Evolutionary conservation across 768 basidiomycete species (phyloP).

Genomic region (Termitomyces sp.): DNA sequence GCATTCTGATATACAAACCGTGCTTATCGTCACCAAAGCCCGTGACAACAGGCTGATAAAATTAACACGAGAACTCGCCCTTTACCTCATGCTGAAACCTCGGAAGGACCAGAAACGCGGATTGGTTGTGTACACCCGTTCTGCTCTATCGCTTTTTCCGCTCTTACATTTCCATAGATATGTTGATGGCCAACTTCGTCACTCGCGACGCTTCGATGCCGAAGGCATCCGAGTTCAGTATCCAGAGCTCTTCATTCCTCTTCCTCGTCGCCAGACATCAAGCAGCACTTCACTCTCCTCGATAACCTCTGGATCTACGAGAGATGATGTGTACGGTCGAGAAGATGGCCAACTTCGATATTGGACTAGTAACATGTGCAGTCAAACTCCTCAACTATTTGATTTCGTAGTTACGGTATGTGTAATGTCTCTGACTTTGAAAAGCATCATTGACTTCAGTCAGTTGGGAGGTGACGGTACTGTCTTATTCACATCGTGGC

Average conservation of each 20-base stretch:
- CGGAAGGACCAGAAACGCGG: slow-evolving; percentile 62
- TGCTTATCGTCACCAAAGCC: slow-evolving; percentile 96
- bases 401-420: slow-evolving; percentile 96
- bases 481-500: slow-evolving; percentile 97
- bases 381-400: slow-evolving; percentile 83
- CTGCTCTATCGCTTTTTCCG: slow-evolving; percentile 3
- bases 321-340: slow-evolving; percentile 32
- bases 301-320: slow-evolving; percentile 38
- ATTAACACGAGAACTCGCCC: slow-evolving; percentile 87
- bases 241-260: slow-evolving; percentile 82
- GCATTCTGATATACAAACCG: slow-evolving; percentile 83
- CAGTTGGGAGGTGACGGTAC: slow-evolving; percentile 98
- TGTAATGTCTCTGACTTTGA: slow-evolving; percentile 3
- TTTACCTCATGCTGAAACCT: slow-evolving; percentile 93
- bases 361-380: slow-evolving; percentile 98
- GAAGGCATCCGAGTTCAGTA: slow-evolving; percentile 80
- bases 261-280: slow-evolving; percentile 70
- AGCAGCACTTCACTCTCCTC: slow-evolving; percentile 60
- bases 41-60: slow-evolving; percentile 95
- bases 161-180: slow-evolving; percentile 47
- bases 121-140: slow-evolving; percentile 65
- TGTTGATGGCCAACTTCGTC: slow-evolving; percentile 87
- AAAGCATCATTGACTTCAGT: neutral
- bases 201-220: slow-evolving; percentile 92
- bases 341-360: slow-evolving; percentile 93